These are phyloP conservation scores for Paraphaeosphaeria sporulosa DNA, from an alignment of 2,329 filamentous ascomycete species.

Conservation along the genomic window DNA sequence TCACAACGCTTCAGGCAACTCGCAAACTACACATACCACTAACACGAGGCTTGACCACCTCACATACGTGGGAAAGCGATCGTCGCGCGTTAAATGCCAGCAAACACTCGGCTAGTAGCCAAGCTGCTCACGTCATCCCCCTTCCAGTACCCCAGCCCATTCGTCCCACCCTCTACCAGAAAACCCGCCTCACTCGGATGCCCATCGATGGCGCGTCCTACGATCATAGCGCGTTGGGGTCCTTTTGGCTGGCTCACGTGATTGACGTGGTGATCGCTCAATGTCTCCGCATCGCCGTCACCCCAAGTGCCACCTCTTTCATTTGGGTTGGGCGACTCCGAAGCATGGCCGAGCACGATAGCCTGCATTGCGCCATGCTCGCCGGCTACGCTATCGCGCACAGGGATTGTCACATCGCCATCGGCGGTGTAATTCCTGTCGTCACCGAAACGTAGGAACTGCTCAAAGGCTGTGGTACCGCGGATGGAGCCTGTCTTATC, in stretches of 20 bases:
- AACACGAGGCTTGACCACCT: not conserved
- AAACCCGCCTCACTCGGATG: slow-evolving; percentile 8
- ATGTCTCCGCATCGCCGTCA: slow-evolving; percentile 2
- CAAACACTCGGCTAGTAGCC: slow-evolving; percentile 11
- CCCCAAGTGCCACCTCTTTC: slow-evolving; percentile 6
- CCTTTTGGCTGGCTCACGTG: not conserved
- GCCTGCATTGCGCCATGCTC: slow-evolving; percentile 8
- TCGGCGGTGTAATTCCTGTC: not conserved
- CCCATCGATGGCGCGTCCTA: not conserved
- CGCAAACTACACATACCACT: not conserved
- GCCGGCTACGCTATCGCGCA: slow-evolving; percentile 7
- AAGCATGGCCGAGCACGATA: slow-evolving; percentile 4
- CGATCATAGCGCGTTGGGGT: not conserved
- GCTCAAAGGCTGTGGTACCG: slow-evolving; percentile 7
- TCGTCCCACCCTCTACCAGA: not conserved
- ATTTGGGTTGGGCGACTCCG: not conserved
- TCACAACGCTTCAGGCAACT: not conserved
- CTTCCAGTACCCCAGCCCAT: slow-evolving; percentile 13
- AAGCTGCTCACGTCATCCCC: slow-evolving; percentile 11
- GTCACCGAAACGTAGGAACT: slow-evolving; percentile 6
- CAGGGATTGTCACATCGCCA: slow-evolving; percentile 5
- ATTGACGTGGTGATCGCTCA: slow-evolving; percentile 3
- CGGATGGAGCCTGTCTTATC: slow-evolving; percentile 11
- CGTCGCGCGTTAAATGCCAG: not conserved
- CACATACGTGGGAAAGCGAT: not conserved